Evolutionary conservation across 2,329 filamentous ascomycete species (phyloP).

Genomic region (Hymenoscyphus linearis): DNA sequence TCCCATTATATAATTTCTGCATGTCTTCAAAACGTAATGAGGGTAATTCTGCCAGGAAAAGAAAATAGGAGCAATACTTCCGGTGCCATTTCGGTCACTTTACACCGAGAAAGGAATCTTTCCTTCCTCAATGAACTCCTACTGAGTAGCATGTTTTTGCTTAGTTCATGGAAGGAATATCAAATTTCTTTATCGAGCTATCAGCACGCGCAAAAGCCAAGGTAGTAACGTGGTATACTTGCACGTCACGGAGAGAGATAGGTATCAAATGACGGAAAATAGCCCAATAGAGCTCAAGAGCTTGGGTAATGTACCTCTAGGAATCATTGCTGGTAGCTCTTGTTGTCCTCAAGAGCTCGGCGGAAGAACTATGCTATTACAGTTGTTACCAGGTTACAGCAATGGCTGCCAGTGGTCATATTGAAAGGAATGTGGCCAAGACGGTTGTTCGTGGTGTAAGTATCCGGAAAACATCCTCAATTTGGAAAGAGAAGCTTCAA

Average conservation of each 20-base stretch:
- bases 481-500: neutral
- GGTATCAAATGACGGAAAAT: conserved; percentile 4
- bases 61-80: neutral
- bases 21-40: neutral
- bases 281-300: neutral
- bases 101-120: neutral
- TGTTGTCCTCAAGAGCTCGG: neutral
- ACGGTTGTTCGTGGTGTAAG: neutral
- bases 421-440: neutral
- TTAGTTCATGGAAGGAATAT: neutral
- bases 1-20: neutral
- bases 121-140: neutral
- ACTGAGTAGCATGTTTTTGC: neutral
- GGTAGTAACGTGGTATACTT: conserved; percentile 12
- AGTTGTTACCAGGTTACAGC: neutral
- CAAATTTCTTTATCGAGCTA: neutral
- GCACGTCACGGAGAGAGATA: neutral
- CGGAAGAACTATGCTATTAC: neutral
- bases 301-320: neutral
- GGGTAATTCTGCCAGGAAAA: neutral
- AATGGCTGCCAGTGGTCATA: neutral
- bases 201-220: conserved; percentile 1
- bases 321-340: neutral
- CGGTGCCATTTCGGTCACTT: neutral
- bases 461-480: conserved; percentile 7